These are phyloP conservation scores for Ophiocordyceps camponoti-saundersi DNA, from an alignment of 2,329 filamentous ascomycete species.

Conservation along the genomic window DNA sequence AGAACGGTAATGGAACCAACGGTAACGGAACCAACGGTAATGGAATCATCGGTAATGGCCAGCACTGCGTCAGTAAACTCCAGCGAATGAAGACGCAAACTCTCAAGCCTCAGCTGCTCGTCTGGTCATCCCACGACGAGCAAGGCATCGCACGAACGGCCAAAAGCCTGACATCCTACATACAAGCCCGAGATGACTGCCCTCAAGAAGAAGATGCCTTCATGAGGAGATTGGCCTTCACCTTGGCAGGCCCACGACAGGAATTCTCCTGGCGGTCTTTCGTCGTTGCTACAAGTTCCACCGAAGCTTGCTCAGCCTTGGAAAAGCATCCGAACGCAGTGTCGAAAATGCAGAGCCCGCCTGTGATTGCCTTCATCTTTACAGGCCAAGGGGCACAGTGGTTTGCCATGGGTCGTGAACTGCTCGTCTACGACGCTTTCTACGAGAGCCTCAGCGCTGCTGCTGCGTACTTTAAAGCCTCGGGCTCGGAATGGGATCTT, in stretches of 20 bases:
- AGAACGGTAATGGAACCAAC: not conserved
- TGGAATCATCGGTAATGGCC: not conserved
- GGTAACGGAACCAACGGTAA: too few species aligned
- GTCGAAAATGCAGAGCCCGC: constrained; percentile 1
- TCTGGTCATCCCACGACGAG: not conserved
- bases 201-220: not conserved
- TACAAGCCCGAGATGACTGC: constrained; percentile 1
- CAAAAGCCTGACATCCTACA: constrained; percentile 5
- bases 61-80: not conserved
- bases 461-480: not conserved
- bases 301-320: not conserved
- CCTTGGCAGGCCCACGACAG: not conserved
- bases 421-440: constrained; percentile 1
- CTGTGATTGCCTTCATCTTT: constrained; percentile 8
- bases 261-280: constrained; percentile 5
- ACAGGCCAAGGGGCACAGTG: constrained; percentile 12
- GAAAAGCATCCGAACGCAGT: not conserved
- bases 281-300: constrained; percentile 5
- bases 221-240: not conserved
- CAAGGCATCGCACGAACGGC: not conserved
- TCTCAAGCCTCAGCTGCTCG: not conserved
- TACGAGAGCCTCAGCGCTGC: not conserved
- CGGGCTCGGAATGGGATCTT: not conserved
- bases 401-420: constrained; percentile 8
- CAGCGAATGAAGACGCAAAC: not conserved